Evolutionary conservation across 2,329 filamentous ascomycete genomes (phyloP).

Genomic region (Cladosporium sphaerospermum): DNA sequence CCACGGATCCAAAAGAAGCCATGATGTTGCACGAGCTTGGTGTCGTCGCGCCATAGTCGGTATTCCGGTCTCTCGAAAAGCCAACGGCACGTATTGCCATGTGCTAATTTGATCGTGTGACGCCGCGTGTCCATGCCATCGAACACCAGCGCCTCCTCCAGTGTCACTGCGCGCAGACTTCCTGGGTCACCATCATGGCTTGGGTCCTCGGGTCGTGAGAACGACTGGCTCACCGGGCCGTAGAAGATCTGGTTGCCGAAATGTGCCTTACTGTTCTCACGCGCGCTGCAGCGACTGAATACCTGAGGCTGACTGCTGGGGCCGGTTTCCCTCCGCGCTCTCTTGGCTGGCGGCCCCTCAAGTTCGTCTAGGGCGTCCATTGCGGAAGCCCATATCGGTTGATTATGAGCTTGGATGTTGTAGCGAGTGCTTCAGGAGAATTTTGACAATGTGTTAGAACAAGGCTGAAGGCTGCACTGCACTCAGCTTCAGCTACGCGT

Average conservation of each 20-base stretch:
- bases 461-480: too few species aligned
- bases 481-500: too few species aligned
- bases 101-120: background rate
- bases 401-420: too few species aligned
- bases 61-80: background rate
- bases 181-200: background rate
- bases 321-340: too few species aligned
- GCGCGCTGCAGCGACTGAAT: too few species aligned
- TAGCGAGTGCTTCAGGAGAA: too few species aligned
- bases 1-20: constrained; percentile 36
- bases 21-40: background rate
- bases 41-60: background rate
- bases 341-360: too few species aligned
- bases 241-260: background rate
- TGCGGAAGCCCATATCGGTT: too few species aligned
- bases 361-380: too few species aligned
- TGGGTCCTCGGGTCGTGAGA: background rate
- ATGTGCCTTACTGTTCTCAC: too few species aligned
- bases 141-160: background rate
- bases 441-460: too few species aligned
- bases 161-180: background rate
- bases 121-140: background rate
- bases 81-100: background rate
- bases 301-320: too few species aligned
- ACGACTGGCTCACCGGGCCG: background rate